These are phyloP conservation scores for Cynara cardunculus DNA, from an alignment of 129 eudicot species.

Conservation along the genomic window DNA sequence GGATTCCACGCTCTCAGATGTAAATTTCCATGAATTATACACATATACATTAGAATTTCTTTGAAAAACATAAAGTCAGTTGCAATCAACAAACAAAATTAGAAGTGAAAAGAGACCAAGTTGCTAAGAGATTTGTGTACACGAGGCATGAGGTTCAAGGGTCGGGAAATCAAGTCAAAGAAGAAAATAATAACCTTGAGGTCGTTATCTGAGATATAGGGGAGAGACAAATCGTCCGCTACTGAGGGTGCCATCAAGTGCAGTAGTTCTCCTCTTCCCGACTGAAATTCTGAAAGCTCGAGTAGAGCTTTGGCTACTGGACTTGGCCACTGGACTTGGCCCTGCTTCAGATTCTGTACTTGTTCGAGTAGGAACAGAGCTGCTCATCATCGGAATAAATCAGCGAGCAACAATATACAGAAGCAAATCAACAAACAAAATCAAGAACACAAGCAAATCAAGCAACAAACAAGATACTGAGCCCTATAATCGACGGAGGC, in stretches of 20 bases:
- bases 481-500: no score
- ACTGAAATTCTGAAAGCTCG: no score
- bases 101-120: background rate
- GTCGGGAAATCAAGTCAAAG: background rate
- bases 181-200: conserved; percentile 42
- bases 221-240: conserved; percentile 20
- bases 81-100: background rate
- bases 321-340: no score
- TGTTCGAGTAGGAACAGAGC: no score
- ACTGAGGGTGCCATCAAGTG: conserved; percentile 36
- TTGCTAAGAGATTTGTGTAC: background rate
- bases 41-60: background rate
- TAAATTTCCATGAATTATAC: background rate
- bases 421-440: no score
- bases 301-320: no score
- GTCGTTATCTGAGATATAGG: conserved; percentile 40
- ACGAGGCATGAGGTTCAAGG: background rate
- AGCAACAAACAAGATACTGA: no score
- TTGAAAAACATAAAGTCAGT: background rate
- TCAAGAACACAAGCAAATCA: no score
- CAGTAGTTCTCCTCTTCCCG: no score
- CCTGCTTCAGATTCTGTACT: no score
- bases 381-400: no score
- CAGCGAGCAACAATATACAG: no score
- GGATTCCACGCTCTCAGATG: background rate